phyloP scores from a whole-genome alignment of 164 flowering plant genomes.

The Kalanchoe fedtschenkoi region DNA sequence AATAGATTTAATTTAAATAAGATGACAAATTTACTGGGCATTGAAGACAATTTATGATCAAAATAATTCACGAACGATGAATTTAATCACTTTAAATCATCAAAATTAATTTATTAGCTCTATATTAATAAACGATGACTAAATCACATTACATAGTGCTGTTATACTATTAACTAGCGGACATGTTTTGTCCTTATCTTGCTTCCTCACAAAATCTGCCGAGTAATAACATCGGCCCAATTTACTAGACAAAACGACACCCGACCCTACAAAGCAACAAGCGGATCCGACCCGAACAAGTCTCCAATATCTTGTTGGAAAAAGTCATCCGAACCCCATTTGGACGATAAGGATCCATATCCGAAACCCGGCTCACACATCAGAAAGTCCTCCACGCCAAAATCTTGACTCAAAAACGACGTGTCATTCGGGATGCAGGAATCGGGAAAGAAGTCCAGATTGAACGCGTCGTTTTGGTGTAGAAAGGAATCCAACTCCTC shows the following conservation, averaged over 20 bases:
- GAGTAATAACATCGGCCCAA: background rate
- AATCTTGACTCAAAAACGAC: slow-evolving; percentile 1
- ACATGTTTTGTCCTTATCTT: background rate
- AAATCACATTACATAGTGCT: too few relatives aligned
- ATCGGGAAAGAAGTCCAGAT: background rate
- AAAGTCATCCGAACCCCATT: slow-evolving; percentile 26
- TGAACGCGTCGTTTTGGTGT: background rate
- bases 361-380: slow-evolving; percentile 19
- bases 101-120: too few relatives aligned
- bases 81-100: too few relatives aligned
- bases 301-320: slow-evolving; percentile 66
- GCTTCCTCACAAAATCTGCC: background rate
- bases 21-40: too few relatives aligned
- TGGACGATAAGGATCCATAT: slow-evolving; percentile 13
- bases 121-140: too few relatives aligned
- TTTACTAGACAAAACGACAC: too few relatives aligned
- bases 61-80: too few relatives aligned
- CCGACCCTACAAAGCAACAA: slow-evolving; percentile 16
- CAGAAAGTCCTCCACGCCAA: background rate
- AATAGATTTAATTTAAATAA: too few relatives aligned
- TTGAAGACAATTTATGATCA: too few relatives aligned
- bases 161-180: slow-evolving; percentile 4
- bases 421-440: background rate
- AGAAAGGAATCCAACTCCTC: background rate
- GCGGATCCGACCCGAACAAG: slow-evolving; percentile 51